These are phyloP conservation scores for Chytriomyces sp. DNA, from an alignment of 192 early-diverging fungal genomes.

Conservation along the genomic window DNA sequence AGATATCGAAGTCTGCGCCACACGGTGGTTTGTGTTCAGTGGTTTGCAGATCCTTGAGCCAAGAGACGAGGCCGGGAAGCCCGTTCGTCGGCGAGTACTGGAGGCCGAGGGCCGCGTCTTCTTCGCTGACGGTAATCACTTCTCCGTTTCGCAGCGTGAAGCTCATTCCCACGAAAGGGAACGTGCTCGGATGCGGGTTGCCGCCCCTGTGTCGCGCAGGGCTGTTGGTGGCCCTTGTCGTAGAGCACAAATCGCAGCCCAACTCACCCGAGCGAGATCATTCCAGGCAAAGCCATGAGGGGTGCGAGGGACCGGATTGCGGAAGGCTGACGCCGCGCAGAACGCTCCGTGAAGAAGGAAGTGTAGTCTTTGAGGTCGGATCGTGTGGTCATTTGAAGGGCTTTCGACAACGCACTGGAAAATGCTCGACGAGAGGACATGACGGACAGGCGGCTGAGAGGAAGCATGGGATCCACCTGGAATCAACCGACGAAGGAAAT, in stretches of 20 bases:
- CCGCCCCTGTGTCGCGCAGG: constrained; percentile 51
- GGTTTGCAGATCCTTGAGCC: constrained; percentile 51
- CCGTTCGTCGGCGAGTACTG: constrained; percentile 60
- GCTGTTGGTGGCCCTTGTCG: neutral
- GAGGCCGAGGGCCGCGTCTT: constrained; percentile 41
- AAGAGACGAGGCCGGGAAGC: constrained; percentile 47
- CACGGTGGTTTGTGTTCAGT: constrained; percentile 45
- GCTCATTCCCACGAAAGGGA: constrained; percentile 50
- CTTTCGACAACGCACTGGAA: neutral
- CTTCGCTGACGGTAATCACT: constrained; percentile 35
- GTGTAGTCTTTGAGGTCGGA: constrained; percentile 37
- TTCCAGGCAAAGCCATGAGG: constrained; percentile 37
- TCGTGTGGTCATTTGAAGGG: constrained; percentile 6
- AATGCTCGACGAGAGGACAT: too few relatives aligned
- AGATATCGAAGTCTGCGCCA: constrained; percentile 46
- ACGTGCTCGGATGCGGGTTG: constrained; percentile 50
- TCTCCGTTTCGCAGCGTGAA: constrained; percentile 50
- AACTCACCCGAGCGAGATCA: constrained; percentile 36
- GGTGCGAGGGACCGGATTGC: constrained; percentile 49
- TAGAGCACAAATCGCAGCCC: neutral
- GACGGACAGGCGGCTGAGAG: too few relatives aligned
- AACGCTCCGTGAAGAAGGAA: constrained; percentile 37
- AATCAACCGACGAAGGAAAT: too few relatives aligned
- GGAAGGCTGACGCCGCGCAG: constrained; percentile 46
- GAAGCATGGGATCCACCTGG: too few relatives aligned